These are phyloP conservation scores for Prunus davidiana DNA, from an alignment of 306 rosid genomes.

Conservation along the genomic window DNA sequence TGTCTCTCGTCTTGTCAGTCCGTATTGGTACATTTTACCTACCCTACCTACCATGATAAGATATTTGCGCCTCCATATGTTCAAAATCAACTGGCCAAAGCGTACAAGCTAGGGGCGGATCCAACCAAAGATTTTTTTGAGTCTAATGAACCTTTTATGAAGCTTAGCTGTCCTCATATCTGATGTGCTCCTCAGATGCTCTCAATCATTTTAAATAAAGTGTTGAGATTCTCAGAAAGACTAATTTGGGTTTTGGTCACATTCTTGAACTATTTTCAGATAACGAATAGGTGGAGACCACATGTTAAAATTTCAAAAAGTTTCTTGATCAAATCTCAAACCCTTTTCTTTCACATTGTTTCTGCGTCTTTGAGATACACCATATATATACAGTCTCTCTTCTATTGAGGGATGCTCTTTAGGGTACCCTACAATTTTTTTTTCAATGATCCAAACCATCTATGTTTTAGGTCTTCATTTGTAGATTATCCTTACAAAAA, in stretches of 20 bases:
- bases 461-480: too few species aligned
- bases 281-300: conserved; percentile 6
- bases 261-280: neutral
- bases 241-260: neutral
- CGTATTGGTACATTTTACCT: neutral
- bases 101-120: neutral
- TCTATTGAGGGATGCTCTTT: too few species aligned
- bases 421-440: too few species aligned
- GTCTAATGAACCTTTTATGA: neutral
- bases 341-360: neutral
- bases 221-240: neutral
- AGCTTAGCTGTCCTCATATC: conserved; percentile 2
- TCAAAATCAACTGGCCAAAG: neutral
- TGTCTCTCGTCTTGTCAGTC: neutral
- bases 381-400: too few species aligned
- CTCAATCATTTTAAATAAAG: neutral
- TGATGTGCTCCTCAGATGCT: neutral
- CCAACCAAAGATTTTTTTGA: neutral
- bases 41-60: neutral
- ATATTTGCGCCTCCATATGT: neutral
- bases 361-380: too few species aligned
- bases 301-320: neutral
- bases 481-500: too few species aligned
- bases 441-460: too few species aligned
- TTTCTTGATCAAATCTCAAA: neutral